phyloP scores from a whole-genome alignment of 768 basidiomycete species.

The Hygrophorus pudorinus region DNA sequence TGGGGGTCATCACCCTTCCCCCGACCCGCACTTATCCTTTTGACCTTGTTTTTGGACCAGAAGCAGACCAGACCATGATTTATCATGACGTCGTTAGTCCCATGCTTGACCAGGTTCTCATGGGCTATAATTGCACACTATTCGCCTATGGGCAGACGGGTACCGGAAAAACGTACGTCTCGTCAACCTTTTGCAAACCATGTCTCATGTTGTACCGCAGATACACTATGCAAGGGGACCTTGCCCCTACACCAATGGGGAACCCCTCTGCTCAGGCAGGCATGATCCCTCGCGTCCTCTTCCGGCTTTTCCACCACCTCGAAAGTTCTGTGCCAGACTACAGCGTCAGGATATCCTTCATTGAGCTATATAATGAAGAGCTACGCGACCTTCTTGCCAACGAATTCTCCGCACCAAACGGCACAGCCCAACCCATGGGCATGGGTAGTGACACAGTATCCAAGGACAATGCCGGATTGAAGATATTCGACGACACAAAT shows the following conservation, averaged over 20 bases:
- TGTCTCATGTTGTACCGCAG: constrained; percentile 23
- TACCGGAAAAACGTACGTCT: constrained; percentile 90
- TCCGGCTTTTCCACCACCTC: constrained; percentile 83
- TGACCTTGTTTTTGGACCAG: constrained; percentile 92
- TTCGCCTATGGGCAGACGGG: constrained; percentile 99
- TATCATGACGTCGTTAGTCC: constrained; percentile 91
- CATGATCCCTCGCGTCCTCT: constrained; percentile 90
- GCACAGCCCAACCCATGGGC: constrained; percentile 72
- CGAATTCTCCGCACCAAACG: constrained; percentile 64
- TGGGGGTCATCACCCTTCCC: constrained; percentile 67
- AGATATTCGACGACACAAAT: constrained; percentile 86
- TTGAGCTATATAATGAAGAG: constrained; percentile 98
- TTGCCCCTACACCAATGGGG: constrained; percentile 71
- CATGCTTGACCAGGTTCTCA: constrained; percentile 87
- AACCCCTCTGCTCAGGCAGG: constrained; percentile 86
- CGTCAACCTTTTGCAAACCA: background rate
- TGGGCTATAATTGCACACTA: constrained; percentile 94
- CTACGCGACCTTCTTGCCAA: constrained; percentile 83
- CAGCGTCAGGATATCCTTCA: constrained; percentile 86
- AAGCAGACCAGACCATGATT: constrained; percentile 90
- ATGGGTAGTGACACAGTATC: constrained; percentile 32
- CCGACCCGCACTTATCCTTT: constrained; percentile 86
- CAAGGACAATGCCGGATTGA: constrained; percentile 53
- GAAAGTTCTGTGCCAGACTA: constrained; percentile 72
- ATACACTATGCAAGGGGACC: constrained; percentile 97